phyloP scores from a whole-genome alignment of 2,329 filamentous ascomycete genomes.

The Calonectria pauciramosa region DNA sequence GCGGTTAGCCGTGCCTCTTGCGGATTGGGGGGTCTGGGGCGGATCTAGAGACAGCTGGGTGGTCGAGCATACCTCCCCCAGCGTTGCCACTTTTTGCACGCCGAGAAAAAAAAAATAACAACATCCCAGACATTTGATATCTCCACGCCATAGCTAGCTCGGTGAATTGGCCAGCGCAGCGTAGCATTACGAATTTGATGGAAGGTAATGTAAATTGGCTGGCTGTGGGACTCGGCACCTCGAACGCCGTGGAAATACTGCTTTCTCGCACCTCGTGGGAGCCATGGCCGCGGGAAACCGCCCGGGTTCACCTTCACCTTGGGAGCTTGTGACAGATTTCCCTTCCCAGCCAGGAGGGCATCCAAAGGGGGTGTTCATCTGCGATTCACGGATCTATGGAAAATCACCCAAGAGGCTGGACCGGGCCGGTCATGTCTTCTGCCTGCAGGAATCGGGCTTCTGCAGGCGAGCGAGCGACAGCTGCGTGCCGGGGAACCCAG shows the following conservation, averaged over 20 bases:
- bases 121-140: slow-evolving; percentile 10
- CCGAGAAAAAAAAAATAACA: slow-evolving; percentile 14
- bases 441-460: slow-evolving; percentile 29
- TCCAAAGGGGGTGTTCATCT: slow-evolving; percentile 33
- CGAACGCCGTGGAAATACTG: neutral
- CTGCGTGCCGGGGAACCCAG: slow-evolving; percentile 32
- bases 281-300: neutral
- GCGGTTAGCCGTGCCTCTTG: slow-evolving; percentile 39
- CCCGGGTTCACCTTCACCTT: neutral
- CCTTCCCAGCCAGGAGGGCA: slow-evolving; percentile 6
- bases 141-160: slow-evolving; percentile 18
- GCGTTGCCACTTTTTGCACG: slow-evolving; percentile 20
- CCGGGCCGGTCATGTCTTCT: slow-evolving; percentile 40
- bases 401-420: slow-evolving; percentile 28
- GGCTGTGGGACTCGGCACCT: slow-evolving; percentile 38
- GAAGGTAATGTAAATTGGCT: slow-evolving; percentile 14
- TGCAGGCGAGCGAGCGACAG: slow-evolving; percentile 26
- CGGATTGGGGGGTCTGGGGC: slow-evolving; percentile 39
- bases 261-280: neutral
- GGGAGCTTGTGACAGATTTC: slow-evolving; percentile 7
- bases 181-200: neutral
- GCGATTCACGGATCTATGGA: slow-evolving; percentile 40
- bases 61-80: slow-evolving; percentile 27
- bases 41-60: slow-evolving; percentile 25
- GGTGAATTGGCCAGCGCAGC: slow-evolving; percentile 15